Percentiles rank a stretch among this genome's conserved stretches.
Conservation (phyloP, 805 yeast genomes). For the Ogataea methylovora region DNA sequence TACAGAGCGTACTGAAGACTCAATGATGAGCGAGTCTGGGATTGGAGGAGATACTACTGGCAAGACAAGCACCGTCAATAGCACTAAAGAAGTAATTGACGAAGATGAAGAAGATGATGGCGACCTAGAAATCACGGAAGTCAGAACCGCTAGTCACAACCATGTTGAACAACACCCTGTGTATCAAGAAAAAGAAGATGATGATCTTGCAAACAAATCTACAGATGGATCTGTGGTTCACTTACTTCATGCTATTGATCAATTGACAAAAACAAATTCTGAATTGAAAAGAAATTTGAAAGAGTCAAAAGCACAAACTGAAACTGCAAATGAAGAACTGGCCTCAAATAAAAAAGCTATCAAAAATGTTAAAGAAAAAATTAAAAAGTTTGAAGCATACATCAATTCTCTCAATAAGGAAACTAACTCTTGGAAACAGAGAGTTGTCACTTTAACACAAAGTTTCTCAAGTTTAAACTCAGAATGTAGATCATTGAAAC, state of each 20-base stretch:
- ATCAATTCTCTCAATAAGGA: constrained; percentile 1
- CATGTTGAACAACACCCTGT: background rate
- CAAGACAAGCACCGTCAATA: too few relatives aligned
- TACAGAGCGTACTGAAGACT: too few relatives aligned
- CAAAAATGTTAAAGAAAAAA: background rate
- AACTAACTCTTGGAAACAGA: too few relatives aligned
- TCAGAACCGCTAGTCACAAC: background rate
- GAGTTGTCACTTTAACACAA: too few relatives aligned
- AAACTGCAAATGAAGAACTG: constrained; percentile 1
- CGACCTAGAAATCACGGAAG: constrained; percentile 7
- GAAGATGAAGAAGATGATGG: constrained; percentile 1
- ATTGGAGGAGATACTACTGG: too few relatives aligned
- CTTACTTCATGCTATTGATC: constrained; percentile 10
- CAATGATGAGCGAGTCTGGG: too few relatives aligned
- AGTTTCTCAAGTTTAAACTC: too few relatives aligned
- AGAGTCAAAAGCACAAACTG: background rate
- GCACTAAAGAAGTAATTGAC: background rate
- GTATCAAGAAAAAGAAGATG: background rate
- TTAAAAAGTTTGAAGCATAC: constrained; percentile 5
- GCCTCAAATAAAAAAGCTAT: constrained; percentile 7
- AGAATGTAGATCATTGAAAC: too few relatives aligned
- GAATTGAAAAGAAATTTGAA: background rate
- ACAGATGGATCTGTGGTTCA: constrained; percentile 13
- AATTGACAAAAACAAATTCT: constrained; percentile 4
- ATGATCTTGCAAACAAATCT: constrained; percentile 1